phyloP scores from a whole-genome alignment of 2,329 filamentous ascomycete genomes.

The Zymoseptoria tritici region DNA sequence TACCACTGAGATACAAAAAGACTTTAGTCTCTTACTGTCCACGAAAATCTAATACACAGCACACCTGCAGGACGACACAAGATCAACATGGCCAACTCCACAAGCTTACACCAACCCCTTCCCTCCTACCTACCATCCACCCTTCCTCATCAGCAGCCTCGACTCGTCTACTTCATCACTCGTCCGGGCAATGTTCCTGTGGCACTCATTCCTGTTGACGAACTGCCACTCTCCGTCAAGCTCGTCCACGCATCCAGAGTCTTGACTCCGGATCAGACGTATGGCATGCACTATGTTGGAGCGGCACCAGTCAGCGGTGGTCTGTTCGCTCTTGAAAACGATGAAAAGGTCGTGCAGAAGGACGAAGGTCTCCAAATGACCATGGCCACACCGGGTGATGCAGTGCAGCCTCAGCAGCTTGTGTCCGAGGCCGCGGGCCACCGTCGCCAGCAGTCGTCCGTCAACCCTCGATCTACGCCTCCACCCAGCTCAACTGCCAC shows the following conservation, averaged over 20 bases:
- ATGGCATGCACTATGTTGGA: conserved; percentile 28
- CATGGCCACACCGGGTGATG: neutral
- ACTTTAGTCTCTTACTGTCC: neutral
- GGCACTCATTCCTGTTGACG: conserved; percentile 37
- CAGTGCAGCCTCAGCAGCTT: neutral
- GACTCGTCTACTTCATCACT: conserved; percentile 33
- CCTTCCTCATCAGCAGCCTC: conserved; percentile 7
- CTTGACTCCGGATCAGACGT: conserved; percentile 26
- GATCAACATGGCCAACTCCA: conserved; percentile 3
- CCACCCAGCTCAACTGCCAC: conserved; percentile 7
- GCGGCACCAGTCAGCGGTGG: conserved; percentile 18
- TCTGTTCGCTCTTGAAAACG: conserved; percentile 19
- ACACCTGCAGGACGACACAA: neutral
- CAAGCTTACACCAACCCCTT: neutral
- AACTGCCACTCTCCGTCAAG: conserved; percentile 34
- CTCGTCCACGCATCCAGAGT: conserved; percentile 32
- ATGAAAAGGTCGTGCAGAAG: neutral
- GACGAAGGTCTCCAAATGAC: neutral
- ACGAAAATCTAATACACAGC: neutral
- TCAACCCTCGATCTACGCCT: conserved; percentile 8
- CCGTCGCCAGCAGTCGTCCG: conserved; percentile 10
- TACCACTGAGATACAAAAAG: neutral
- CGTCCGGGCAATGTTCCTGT: conserved; percentile 31
- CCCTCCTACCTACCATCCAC: conserved; percentile 4
- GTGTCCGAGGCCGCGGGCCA: neutral